Percentiles rank a stretch among this genome's conserved stretches.
These are phyloP conservation scores for Diaporthe vexans DNA, from an alignment of 2,329 filamentous ascomycete genomes.

Conservation along the genomic window DNA sequence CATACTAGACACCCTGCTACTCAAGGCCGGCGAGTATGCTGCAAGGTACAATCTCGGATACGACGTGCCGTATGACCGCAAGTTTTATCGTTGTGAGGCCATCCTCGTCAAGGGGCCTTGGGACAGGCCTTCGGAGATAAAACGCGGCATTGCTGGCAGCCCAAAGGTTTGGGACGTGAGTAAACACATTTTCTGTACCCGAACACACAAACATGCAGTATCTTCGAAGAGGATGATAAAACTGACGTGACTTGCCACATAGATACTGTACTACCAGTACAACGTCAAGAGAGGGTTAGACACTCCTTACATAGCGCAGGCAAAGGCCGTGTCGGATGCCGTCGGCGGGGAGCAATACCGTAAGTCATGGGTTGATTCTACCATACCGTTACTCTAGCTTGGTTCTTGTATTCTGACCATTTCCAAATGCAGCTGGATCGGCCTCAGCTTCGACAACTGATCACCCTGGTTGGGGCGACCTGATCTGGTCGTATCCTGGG, in stretches of 20 bases:
- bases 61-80: constrained; percentile 52
- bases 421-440: not conserved
- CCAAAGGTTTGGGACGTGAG: constrained; percentile 43
- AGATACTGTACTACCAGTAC: constrained; percentile 53
- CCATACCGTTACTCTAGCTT: no score
- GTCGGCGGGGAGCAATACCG: constrained; percentile 10
- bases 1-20: constrained; percentile 50
- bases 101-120: constrained; percentile 56
- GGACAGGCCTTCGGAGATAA: constrained; percentile 48
- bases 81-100: constrained; percentile 55
- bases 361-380: not conserved
- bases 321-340: constrained; percentile 39
- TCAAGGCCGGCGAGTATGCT: constrained; percentile 54
- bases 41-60: constrained; percentile 56
- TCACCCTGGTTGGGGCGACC: constrained; percentile 50
- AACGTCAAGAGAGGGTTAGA: constrained; percentile 46
- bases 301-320: constrained; percentile 42
- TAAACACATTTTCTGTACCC: not conserved
- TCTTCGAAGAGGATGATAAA: no score
- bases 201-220: constrained; percentile 28
- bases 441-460: constrained; percentile 28
- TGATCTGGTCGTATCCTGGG: constrained; percentile 48
- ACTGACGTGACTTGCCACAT: not conserved
- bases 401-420: not conserved
- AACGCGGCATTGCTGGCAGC: constrained; percentile 44